phyloP scores from a whole-genome alignment of 441 rosid species.

The Cnidoscolus chayamansa region DNA sequence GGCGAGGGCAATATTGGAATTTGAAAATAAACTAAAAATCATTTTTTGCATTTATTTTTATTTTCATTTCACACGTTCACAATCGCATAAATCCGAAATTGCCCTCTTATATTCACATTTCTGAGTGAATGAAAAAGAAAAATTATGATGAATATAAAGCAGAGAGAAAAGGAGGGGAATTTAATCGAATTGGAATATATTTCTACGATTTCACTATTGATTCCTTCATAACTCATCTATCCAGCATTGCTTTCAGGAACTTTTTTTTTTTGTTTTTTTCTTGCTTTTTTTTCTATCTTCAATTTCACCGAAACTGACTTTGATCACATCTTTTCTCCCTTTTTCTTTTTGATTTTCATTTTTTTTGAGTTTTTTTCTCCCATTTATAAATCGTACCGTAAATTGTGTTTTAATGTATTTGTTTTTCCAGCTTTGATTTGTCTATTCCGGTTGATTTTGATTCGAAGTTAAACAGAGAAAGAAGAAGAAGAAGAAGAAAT shows the following conservation, averaged over 20 bases:
- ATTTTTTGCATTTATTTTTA: neutral
- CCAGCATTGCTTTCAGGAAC: neutral
- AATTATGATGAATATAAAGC: constrained; percentile 21
- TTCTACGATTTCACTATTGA: constrained; percentile 36
- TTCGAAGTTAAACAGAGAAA: neutral
- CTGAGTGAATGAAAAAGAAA: constrained; percentile 23
- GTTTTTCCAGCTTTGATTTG: neutral
- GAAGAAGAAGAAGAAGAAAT: neutral
- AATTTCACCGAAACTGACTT: constrained; percentile 4
- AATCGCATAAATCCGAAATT: constrained; percentile 21
- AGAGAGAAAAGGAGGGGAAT: constrained; percentile 24
- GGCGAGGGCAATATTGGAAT: too few species aligned
- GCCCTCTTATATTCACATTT: constrained; percentile 20
- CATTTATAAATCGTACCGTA: neutral
- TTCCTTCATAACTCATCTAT: constrained; percentile 25
- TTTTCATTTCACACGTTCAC: neutral
- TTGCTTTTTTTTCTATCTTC: neutral
- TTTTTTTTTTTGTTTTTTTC: neutral
- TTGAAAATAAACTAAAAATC: too few species aligned
- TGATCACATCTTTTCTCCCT: constrained; percentile 4
- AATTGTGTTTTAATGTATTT: neutral
- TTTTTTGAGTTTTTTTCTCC: neutral
- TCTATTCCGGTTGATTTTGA: constrained; percentile 5
- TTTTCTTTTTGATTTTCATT: neutral
- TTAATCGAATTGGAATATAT: constrained; percentile 38